Percentiles rank a stretch among this genome's conserved stretches.
Conservation (phyloP, 176 grass and related monocot genomes). For the Zea luxurians region DNA sequence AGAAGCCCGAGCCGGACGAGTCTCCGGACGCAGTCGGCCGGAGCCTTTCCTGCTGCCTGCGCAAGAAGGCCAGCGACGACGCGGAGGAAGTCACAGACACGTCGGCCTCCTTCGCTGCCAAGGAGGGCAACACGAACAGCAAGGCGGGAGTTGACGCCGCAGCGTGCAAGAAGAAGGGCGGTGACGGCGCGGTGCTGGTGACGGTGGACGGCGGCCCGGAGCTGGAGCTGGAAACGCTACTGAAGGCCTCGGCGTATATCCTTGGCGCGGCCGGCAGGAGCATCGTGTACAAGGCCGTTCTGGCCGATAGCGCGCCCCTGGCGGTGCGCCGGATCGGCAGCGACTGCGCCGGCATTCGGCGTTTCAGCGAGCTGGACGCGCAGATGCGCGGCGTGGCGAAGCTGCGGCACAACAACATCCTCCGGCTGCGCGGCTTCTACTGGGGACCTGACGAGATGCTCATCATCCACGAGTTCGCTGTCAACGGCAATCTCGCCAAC, state of each 20-base stretch:
- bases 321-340: conserved; percentile 83
- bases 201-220: conserved; percentile 64
- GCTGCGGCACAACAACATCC: conserved; percentile 67
- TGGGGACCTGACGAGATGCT: conserved; percentile 93
- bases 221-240: conserved; percentile 77
- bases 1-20: conserved; percentile 46
- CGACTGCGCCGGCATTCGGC: conserved; percentile 43
- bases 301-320: conserved; percentile 56
- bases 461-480: conserved; percentile 82
- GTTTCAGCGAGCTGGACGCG: conserved; percentile 69
- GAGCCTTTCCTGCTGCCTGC: conserved; percentile 67
- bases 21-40: conserved; percentile 28
- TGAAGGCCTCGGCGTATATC: conserved; percentile 90
- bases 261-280: conserved; percentile 60
- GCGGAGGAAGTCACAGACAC: conserved; percentile 48
- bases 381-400: conserved; percentile 69
- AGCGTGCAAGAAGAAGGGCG: conserved; percentile 30
- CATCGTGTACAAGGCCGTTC: conserved; percentile 91
- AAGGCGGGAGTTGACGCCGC: not conserved
- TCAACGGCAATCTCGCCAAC: conserved; percentile 84
- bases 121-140: conserved; percentile 26
- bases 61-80: conserved; percentile 56
- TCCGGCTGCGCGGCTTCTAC: conserved; percentile 80
- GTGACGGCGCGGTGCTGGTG: conserved; percentile 42
- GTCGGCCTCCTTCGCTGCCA: conserved; percentile 37